Conservation (phyloP, 148 eudicot genomes). For the Vaccinium corymbosum region DNA sequence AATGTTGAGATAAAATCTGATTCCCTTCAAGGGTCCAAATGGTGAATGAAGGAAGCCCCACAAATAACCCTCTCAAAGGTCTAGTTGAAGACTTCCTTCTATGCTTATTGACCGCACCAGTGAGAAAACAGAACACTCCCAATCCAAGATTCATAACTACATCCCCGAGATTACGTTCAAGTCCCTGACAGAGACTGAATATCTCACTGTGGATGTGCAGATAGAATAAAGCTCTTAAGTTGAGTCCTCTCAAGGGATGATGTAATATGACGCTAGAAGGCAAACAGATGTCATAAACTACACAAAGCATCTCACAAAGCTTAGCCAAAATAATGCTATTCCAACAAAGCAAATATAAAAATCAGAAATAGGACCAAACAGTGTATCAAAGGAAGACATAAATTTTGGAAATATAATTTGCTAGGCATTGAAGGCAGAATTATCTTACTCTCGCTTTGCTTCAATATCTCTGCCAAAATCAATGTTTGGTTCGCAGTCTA, state of each 20-base stretch:
- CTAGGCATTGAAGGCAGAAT: background rate
- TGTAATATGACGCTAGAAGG: background rate
- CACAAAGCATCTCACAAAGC: background rate
- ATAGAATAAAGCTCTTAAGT: background rate
- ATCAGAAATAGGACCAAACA: background rate
- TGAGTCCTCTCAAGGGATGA: background rate
- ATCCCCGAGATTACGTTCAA: background rate
- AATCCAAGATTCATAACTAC: background rate
- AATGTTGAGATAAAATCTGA: too few relatives aligned
- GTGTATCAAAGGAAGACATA: background rate
- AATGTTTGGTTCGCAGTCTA: slow-evolving; percentile 86
- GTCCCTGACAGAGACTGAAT: background rate
- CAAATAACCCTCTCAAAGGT: too few relatives aligned
- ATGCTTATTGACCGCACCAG: background rate
- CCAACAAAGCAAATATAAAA: background rate
- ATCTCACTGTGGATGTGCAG: background rate
- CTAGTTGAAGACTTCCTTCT: too few relatives aligned
- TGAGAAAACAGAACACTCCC: background rate
- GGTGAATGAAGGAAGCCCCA: too few relatives aligned
- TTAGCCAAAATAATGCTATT: background rate
- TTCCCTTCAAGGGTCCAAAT: too few relatives aligned
- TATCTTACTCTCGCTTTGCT: slow-evolving; percentile 80
- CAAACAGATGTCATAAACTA: background rate
- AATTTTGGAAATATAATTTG: background rate
- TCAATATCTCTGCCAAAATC: slow-evolving; percentile 83